Conservation (phyloP, 1,139 yeast species). For the Wickerhamomyces sp. region DNA sequence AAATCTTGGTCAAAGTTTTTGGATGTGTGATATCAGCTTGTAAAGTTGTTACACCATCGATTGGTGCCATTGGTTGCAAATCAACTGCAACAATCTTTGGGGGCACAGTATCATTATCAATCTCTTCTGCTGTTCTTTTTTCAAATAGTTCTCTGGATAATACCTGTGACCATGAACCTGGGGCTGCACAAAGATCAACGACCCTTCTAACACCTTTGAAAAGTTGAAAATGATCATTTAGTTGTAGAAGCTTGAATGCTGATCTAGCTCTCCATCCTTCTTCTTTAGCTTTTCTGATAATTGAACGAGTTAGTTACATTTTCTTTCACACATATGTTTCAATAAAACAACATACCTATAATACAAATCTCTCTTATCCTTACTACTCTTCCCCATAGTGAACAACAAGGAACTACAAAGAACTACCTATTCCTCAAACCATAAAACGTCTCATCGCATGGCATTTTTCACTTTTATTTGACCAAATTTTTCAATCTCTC, state of each 20-base stretch:
- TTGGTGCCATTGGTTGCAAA: conserved; percentile 95
- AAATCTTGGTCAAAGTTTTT: conserved; percentile 66
- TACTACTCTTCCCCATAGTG: conserved; percentile 88
- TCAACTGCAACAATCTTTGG: conserved; percentile 91
- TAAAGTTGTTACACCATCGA: conserved; percentile 76
- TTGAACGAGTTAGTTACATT: background rate
- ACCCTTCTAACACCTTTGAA: conserved; percentile 74
- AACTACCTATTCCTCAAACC: background rate
- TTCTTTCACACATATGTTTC: background rate
- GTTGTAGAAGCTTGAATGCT: conserved; percentile 85
- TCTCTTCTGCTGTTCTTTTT: conserved; percentile 25
- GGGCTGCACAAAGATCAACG: conserved; percentile 97
- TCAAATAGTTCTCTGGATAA: conserved; percentile 64
- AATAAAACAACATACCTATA: conserved; percentile 27
- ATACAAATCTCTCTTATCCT: conserved; percentile 91
- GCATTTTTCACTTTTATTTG: background rate
- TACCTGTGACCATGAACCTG: conserved; percentile 98
- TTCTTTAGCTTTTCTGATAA: conserved; percentile 83
- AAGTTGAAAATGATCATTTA: conserved; percentile 83
- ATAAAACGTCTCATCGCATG: too few species aligned
- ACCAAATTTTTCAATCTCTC: background rate
- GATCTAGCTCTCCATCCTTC: conserved; percentile 98
- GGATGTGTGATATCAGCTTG: conserved; percentile 99
- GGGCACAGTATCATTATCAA: conserved; percentile 24
- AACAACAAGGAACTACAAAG: background rate